Evolutionary conservation across 768 basidiomycete genomes (phyloP).

Genomic region (Xerocomus spinulosus): DNA sequence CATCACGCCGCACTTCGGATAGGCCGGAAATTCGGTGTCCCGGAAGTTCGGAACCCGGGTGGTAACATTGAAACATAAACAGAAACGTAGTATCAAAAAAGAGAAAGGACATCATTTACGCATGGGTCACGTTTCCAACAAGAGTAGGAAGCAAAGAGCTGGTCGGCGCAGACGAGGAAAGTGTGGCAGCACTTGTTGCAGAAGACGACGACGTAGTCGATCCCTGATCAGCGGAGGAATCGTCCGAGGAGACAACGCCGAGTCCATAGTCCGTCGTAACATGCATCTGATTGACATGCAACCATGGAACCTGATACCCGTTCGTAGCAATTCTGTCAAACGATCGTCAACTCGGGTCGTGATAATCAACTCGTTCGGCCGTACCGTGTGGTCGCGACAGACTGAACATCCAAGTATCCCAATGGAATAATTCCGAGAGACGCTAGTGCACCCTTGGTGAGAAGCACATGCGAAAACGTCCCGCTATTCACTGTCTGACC

Average conservation of each 20-base stretch:
- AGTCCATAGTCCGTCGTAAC: slow-evolving; percentile 49
- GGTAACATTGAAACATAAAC: too few species aligned
- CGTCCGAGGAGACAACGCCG: slow-evolving; percentile 12
- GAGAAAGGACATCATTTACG: background rate
- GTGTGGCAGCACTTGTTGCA: background rate
- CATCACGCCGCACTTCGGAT: slow-evolving; percentile 1
- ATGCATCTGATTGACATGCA: slow-evolving; percentile 49
- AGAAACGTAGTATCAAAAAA: background rate
- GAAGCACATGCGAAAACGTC: slow-evolving; percentile 48
- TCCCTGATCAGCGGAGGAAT: slow-evolving; percentile 17
- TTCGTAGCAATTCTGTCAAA: slow-evolving; percentile 39
- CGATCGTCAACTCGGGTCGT: background rate
- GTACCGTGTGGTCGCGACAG: slow-evolving; percentile 42
- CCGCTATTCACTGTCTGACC: slow-evolving; percentile 61
- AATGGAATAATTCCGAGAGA: slow-evolving; percentile 57
- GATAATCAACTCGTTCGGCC: slow-evolving; percentile 6
- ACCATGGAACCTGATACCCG: slow-evolving; percentile 64
- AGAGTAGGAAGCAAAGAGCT: background rate
- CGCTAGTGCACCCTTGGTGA: slow-evolving; percentile 53
- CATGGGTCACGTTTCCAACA: slow-evolving; percentile 7
- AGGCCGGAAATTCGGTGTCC: background rate
- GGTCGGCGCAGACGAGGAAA: background rate
- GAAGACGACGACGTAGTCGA: too few species aligned
- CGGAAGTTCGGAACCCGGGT: background rate
- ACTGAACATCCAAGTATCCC: slow-evolving; percentile 49